Evolutionary conservation across 139 green algal species (phyloP), one percentile per base, ranked within the genome.

Genomic region (Coelastrella sp.): DNA sequence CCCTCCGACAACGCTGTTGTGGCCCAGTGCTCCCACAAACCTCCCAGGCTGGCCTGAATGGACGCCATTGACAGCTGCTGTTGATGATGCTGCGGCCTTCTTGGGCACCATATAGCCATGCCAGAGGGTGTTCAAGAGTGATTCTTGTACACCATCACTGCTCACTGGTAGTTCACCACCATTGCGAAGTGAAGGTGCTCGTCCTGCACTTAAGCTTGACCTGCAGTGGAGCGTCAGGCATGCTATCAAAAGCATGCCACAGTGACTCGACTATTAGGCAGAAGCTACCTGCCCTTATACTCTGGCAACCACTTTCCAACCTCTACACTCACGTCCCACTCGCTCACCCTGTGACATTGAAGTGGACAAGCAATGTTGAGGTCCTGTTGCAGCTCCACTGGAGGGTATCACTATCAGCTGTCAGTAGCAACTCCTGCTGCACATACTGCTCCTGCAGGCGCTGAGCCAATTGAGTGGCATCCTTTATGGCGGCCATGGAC

Each of bases 1-100:
- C 40, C 87, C 87, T 32, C 87, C 87, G 2, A 91, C 72, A 1
- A 91, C 4, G 6, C 69, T 53, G 83, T 91, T 91, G 38, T 32
- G 41, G 41, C 71, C 71, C 15, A 23, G 11, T 13, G 15, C 45
- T 23, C 45, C 45, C 45, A 57, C 45, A 57, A 57, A 57, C 45
- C 45, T 9, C 45, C 45, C 45, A 57, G 45, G 45, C 45, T 13
- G 45, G 11, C 15, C 45, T 13, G 15, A 57, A 57, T 13, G 11
- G 15, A 9, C 45, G 15, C 45, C 45, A 57, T 9, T 13, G 0
- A 13, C 45, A 57, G 15, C 45, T 13, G 15, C 15, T 57, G 11
- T 13, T 23, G 45, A 13, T 9, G 11, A 23, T 9, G 15, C 15
- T 13, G 45, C 45, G 15, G 45, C 11, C 45, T 23, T 9, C 15